Evolutionary conservation across 2,329 filamentous ascomycete species (phyloP).

Genomic region (Phialophora chinensis): DNA sequence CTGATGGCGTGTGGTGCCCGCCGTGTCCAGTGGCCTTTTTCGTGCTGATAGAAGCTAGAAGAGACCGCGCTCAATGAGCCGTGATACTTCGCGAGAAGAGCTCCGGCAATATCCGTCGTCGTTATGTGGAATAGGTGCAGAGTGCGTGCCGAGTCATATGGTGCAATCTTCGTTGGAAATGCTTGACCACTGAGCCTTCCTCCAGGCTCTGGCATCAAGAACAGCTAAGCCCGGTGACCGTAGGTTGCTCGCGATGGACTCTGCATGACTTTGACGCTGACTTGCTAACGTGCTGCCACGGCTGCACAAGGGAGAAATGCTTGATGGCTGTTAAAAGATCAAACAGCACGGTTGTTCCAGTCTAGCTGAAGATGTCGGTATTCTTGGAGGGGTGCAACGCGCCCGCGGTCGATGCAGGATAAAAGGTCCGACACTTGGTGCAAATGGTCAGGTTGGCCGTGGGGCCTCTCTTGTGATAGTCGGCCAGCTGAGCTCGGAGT

Average conservation of each 20-base stretch:
- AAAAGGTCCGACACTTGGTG: constrained; percentile 25
- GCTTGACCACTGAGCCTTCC: background rate
- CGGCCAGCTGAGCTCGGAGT: constrained; percentile 22
- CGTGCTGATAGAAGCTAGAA: background rate
- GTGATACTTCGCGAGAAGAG: too few species aligned
- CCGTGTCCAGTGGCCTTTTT: background rate
- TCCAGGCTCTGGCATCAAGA: background rate
- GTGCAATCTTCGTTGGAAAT: background rate
- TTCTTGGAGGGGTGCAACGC: background rate
- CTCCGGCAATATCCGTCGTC: background rate
- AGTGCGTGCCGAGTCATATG: background rate
- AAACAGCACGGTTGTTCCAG: background rate
- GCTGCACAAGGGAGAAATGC: background rate
- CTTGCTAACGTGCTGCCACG: background rate
- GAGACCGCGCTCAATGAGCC: background rate
- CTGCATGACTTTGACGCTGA: background rate
- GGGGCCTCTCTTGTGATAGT: constrained; percentile 2
- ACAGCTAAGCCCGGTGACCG: background rate
- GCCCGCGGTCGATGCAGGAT: constrained; percentile 4
- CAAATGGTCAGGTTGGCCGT: constrained; percentile 23
- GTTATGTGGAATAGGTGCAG: background rate
- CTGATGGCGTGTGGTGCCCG: background rate
- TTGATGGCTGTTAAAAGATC: background rate
- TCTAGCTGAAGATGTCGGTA: background rate
- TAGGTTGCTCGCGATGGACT: background rate